Conservation (phyloP, 2,329 filamentous ascomycete genomes). For the Cadophora sp. region DNA sequence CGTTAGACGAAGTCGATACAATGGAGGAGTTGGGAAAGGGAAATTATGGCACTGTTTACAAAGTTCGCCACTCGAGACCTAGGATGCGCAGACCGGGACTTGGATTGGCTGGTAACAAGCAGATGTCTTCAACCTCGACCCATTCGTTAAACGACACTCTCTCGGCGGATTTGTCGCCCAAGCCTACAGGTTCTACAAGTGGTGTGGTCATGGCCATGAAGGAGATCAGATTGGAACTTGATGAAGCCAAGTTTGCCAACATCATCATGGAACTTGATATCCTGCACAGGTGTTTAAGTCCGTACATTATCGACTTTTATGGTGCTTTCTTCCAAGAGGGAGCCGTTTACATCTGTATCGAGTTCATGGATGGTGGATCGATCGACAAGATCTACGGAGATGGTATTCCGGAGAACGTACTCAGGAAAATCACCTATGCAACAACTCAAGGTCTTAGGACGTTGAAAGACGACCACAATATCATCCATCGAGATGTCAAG, state of each 20-base stretch:
- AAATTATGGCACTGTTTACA: conserved; percentile 98
- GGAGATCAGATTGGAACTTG: conserved; percentile 92
- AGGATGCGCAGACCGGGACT: conserved; percentile 63
- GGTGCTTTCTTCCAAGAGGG: conserved; percentile 99
- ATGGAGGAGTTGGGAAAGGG: conserved; percentile 94
- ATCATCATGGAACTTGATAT: conserved; percentile 99
- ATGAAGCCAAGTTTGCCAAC: conserved; percentile 94
- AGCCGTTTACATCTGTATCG: conserved; percentile 98
- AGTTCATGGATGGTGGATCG: conserved; percentile 98
- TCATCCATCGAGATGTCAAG: conserved; percentile 98
- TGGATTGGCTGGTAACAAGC: conserved; percentile 56
- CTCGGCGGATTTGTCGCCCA: conserved; percentile 43
- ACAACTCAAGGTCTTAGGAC: conserved; percentile 92
- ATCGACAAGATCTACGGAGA: conserved; percentile 95
- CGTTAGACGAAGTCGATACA: conserved; percentile 92
- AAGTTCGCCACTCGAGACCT: conserved; percentile 83
- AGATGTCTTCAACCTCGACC: conserved; percentile 47
- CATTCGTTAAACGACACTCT: conserved; percentile 44
- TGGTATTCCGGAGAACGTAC: conserved; percentile 85
- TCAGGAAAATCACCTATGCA: conserved; percentile 88
- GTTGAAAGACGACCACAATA: conserved; percentile 97
- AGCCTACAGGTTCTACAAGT: conserved; percentile 56
- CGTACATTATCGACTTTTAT: conserved; percentile 98
- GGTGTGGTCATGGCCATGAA: conserved; percentile 99
- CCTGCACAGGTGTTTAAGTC: conserved; percentile 90